Evolutionary conservation across 768 basidiomycete species (phyloP).

Genomic region (Termitomyces sp.): DNA sequence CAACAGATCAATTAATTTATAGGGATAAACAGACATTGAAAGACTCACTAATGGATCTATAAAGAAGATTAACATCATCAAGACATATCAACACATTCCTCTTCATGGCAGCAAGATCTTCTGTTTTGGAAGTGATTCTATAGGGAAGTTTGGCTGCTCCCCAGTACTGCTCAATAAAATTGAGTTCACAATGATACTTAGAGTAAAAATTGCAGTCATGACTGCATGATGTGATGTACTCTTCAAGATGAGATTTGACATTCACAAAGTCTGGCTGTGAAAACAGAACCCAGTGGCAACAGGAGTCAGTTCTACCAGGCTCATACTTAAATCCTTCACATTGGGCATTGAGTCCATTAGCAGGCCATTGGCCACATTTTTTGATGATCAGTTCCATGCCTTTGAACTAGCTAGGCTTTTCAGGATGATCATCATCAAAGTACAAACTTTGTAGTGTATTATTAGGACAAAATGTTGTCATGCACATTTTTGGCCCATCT

Average conservation of each 20-base stretch:
- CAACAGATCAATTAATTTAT: neutral
- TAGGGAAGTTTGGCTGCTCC: neutral
- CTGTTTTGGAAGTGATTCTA: neutral
- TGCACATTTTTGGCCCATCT: neutral
- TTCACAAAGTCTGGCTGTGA: neutral
- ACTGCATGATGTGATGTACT: neutral
- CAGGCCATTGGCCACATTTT: neutral
- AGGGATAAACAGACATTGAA: neutral
- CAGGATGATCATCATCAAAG: neutral
- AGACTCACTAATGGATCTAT: neutral
- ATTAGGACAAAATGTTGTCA: neutral
- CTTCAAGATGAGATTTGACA: neutral
- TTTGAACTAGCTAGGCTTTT: slow-evolving; percentile 6
- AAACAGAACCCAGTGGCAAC: neutral
- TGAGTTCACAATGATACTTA: too few relatives aligned
- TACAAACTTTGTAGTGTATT: too few relatives aligned
- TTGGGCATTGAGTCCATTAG: neutral
- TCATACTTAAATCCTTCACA: neutral
- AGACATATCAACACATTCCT: neutral
- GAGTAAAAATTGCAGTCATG: too few relatives aligned
- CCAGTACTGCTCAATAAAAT: too few relatives aligned
- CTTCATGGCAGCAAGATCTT: neutral
- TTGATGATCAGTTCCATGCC: slow-evolving; percentile 9
- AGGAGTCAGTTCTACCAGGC: neutral
- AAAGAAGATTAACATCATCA: neutral